Conservation (phyloP, 1,284 basidiomycete genomes). For the Mycena sp. region DNA sequence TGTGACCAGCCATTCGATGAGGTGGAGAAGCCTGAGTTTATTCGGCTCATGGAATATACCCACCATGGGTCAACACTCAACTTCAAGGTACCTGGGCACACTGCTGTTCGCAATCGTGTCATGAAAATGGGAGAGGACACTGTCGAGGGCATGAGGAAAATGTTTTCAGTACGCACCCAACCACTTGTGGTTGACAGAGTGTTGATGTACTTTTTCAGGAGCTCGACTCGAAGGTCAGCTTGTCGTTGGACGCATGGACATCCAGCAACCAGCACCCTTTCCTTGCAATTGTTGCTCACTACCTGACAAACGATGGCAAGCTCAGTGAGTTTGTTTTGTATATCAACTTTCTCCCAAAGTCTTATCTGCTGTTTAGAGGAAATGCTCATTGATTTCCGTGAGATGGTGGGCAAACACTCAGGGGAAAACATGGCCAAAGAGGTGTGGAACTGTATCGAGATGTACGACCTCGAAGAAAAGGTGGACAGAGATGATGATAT, state of each 20-base stretch:
- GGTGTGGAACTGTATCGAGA: no score
- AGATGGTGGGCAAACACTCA: no score
- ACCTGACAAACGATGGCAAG: neutral
- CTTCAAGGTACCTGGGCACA: neutral
- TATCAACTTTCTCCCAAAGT: neutral
- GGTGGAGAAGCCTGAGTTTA: no score
- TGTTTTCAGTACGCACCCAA: neutral
- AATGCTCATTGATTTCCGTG: no score
- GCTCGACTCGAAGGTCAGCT: neutral
- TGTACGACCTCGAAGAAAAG: no score
- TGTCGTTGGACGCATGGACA: slow-evolving; percentile 3
- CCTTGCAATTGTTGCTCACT: slow-evolving; percentile 10
- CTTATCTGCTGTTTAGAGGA: slow-evolving; percentile 34
- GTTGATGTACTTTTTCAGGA: neutral
- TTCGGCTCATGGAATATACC: no score
- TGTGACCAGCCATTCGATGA: slow-evolving; percentile 32
- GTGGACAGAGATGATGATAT: no score
- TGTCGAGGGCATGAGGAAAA: neutral
- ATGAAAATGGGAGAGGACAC: slow-evolving; percentile 16
- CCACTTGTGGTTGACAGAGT: neutral
- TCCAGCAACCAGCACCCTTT: slow-evolving; percentile 6
- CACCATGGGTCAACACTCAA: slow-evolving; percentile 20
- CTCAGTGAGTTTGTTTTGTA: neutral
- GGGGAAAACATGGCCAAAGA: no score
- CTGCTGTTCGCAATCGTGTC: neutral